A percentile compares a stretch with the other conserved stretches of the same genome.
Evolutionary conservation across 2,329 filamentous ascomycete genomes (phyloP).

Genomic region (Paecilomyces variotii): DNA sequence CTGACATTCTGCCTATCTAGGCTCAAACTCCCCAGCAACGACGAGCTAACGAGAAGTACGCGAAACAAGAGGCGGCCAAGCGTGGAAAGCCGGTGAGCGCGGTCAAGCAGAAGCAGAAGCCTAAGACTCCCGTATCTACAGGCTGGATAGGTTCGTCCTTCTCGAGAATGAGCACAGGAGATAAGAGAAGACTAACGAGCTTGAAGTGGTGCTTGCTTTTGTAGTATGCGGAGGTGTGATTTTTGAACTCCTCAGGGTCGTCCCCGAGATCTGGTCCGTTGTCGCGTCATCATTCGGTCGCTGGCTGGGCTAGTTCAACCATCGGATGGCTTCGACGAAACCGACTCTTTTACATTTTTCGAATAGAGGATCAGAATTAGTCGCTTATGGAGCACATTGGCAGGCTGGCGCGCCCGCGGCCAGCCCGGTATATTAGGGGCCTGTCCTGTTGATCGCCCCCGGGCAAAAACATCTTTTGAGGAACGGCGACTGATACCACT

Average conservation of each 20-base stretch:
- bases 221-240: constrained; percentile 54
- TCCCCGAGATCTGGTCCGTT: constrained; percentile 33
- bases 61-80: constrained; percentile 51
- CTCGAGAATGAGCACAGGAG: not conserved
- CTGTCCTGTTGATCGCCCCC: not conserved
- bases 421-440: not conserved
- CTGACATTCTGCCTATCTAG: constrained; percentile 29
- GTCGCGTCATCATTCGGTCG: constrained; percentile 20
- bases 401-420: not conserved
- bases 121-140: constrained; percentile 48
- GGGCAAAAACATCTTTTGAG: not conserved
- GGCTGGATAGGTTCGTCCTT: constrained; percentile 52
- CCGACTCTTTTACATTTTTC: not conserved
- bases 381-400: not conserved
- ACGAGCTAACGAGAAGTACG: constrained; percentile 54
- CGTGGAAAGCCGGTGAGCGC: constrained; percentile 46
- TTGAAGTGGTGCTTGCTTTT: constrained; percentile 53
- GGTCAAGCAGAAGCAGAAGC: constrained; percentile 40
- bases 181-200: not conserved
- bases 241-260: constrained; percentile 47
- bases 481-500: not conserved
- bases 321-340: not conserved
- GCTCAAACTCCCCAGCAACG: constrained; percentile 60
- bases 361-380: not conserved
- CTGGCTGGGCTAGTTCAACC: constrained; percentile 10